Evolutionary conservation across 495 filamentous ascomycete species (phyloP).

Genomic region (Talaromyces proteolyticus): DNA sequence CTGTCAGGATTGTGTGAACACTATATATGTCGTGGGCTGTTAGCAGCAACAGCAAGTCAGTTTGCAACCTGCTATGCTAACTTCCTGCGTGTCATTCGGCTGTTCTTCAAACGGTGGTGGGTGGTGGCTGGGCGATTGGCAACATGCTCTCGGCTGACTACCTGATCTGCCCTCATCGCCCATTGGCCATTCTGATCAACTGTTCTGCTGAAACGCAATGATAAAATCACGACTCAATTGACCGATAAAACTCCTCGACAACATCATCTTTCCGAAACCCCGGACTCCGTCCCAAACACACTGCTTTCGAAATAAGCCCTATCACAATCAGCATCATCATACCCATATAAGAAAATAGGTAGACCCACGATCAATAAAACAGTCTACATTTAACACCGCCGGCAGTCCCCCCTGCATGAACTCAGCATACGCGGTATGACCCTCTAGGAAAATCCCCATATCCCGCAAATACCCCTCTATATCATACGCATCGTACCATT

Average conservation of each 20-base stretch:
- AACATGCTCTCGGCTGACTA: too few species aligned
- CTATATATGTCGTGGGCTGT: too few species aligned
- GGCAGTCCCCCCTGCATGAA: not conserved
- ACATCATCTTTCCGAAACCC: constrained; percentile 4
- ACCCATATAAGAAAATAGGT: not conserved
- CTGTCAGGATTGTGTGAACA: too few species aligned
- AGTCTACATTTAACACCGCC: not conserved
- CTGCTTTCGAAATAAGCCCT: not conserved
- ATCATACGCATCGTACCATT: constrained; percentile 5
- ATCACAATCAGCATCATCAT: not conserved
- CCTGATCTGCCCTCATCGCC: too few species aligned
- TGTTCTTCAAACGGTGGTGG: too few species aligned
- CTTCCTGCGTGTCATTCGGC: too few species aligned
- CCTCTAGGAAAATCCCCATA: not conserved
- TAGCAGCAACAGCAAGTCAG: too few species aligned
- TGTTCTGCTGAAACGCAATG: not conserved
- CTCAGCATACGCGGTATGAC: not conserved
- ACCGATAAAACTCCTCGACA: constrained; percentile 14
- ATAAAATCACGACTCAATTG: constrained; percentile 2
- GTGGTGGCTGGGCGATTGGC: too few species aligned
- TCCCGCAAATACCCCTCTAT: constrained; percentile 3
- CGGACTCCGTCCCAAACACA: constrained; percentile 1
- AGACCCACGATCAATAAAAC: constrained; percentile 1
- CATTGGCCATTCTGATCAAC: too few species aligned
- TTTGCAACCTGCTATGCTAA: too few species aligned